Percentiles rank a stretch among this genome's conserved stretches.
Evolutionary conservation across 306 rosid species (phyloP).

Genomic region (Vicia villosa): DNA sequence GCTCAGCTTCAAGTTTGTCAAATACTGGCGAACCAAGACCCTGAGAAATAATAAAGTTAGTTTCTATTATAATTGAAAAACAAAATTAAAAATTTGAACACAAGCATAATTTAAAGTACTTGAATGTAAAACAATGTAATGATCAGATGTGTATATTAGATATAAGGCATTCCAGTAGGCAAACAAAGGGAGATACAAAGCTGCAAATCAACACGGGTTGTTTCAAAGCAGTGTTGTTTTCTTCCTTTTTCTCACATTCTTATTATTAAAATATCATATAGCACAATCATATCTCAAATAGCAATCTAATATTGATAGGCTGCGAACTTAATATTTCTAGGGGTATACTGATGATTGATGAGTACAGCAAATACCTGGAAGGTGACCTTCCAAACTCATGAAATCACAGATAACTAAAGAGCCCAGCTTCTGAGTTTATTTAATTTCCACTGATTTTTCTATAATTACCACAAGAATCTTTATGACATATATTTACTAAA

Average conservation of each 20-base stretch:
- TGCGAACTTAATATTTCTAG: constrained; percentile 11
- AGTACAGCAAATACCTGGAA: neutral
- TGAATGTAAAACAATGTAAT: neutral
- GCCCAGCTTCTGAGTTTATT: constrained; percentile 23
- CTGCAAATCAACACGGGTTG: constrained; percentile 3
- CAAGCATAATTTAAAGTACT: constrained; percentile 8
- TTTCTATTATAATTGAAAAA: constrained; percentile 32
- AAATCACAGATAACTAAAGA: constrained; percentile 6
- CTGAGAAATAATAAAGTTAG: constrained; percentile 48
- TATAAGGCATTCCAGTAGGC: constrained; percentile 29
- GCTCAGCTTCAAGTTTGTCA: constrained; percentile 96
- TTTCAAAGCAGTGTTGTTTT: constrained; percentile 25
- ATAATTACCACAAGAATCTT: constrained; percentile 23
- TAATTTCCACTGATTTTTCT: constrained; percentile 7
- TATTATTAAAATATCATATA: constrained; percentile 29
- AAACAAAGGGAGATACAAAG: constrained; percentile 15
- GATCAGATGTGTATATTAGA: constrained; percentile 2
- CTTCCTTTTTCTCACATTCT: constrained; percentile 8
- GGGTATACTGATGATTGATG: constrained; percentile 13
- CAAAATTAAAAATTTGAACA: constrained; percentile 1
- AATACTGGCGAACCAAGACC: constrained; percentile 99
- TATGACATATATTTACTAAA: constrained; percentile 8
- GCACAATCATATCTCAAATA: constrained; percentile 20
- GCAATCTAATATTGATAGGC: constrained; percentile 1
- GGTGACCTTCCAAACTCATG: neutral